Conservation (phyloP, 352 stramenopile species). For the Phytophthora quininea region DNA sequence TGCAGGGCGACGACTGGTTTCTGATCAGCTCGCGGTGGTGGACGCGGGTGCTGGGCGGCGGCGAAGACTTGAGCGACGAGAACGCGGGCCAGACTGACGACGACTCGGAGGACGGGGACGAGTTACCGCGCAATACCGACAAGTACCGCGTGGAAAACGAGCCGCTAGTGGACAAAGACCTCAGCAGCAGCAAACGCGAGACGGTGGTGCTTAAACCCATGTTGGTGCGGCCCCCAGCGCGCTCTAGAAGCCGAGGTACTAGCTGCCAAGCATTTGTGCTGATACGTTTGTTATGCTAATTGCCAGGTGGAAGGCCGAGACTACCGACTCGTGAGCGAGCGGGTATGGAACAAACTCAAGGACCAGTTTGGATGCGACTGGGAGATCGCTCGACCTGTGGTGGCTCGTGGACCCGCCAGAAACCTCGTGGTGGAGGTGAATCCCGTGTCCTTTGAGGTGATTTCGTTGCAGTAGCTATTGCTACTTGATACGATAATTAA, state of each 20-base stretch:
- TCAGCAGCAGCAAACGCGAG: conserved; percentile 48
- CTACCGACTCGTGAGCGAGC: conserved; percentile 72
- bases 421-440: conserved; percentile 75
- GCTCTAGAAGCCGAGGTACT: conserved; percentile 10
- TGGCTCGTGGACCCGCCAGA: conserved; percentile 43
- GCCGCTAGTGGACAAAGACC: conserved; percentile 50
- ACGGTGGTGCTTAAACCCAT: conserved; percentile 62
- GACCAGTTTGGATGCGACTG: conserved; percentile 73
- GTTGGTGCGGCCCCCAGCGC: conserved; percentile 37
- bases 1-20: conserved; percentile 67
- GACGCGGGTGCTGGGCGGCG: conserved; percentile 38
- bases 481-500: background rate
- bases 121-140: conserved; percentile 12
- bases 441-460: conserved; percentile 72
- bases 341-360: conserved; percentile 71
- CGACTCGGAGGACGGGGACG: conserved; percentile 36
- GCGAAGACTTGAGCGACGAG: conserved; percentile 26
- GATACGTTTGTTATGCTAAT: conserved; percentile 1
- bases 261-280: background rate
- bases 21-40: conserved; percentile 65
- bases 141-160: conserved; percentile 45
- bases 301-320: conserved; percentile 62
- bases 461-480: background rate
- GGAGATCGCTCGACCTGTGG: conserved; percentile 68
- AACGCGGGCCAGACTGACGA: conserved; percentile 37